Percentiles rank a stretch among this genome's conserved stretches.
These are phyloP conservation scores for Dactylis glomerata DNA, from an alignment of 176 grass and related monocot genomes.

Conservation along the genomic window DNA sequence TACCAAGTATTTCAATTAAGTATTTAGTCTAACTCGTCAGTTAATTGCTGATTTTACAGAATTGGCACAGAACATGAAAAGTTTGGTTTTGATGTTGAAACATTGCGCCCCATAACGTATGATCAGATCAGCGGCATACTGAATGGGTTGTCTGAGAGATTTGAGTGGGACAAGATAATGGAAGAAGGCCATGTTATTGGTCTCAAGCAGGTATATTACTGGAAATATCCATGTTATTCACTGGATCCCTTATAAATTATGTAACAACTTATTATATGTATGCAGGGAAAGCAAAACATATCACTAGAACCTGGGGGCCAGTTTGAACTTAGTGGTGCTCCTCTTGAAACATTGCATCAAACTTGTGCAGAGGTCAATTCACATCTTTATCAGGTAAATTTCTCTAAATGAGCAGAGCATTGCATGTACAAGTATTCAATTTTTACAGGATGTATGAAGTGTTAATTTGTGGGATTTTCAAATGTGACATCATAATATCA, in stretches of 20 bases:
- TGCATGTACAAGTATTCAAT: not conserved
- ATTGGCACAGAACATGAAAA: constrained; percentile 99
- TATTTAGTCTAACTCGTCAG: not conserved
- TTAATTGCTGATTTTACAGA: constrained; percentile 39
- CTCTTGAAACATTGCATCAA: constrained; percentile 93
- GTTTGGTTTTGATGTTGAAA: constrained; percentile 90
- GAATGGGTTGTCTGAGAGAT: constrained; percentile 76
- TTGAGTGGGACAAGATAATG: constrained; percentile 94
- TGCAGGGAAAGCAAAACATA: constrained; percentile 88
- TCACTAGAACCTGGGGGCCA: constrained; percentile 94
- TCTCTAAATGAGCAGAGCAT: not conserved
- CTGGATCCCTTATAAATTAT: not conserved
- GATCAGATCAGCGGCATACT: constrained; percentile 88
- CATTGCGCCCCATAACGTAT: constrained; percentile 84
- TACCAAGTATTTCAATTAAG: not conserved
- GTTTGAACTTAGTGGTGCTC: constrained; percentile 96
- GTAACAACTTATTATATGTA: not conserved
- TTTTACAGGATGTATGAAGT: not conserved
- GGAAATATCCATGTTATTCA: not conserved
- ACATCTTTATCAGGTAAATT: constrained; percentile 94
- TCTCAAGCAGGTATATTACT: constrained; percentile 69
- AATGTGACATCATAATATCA: not conserved
- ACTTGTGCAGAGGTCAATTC: constrained; percentile 99
- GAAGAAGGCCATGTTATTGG: constrained; percentile 83
- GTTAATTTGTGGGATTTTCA: constrained; percentile 1